A percentile compares a stretch with the other conserved stretches of the same genome.
Conservation (phyloP, 305 asterid genomes). For the Euphrasia arctica region DNA sequence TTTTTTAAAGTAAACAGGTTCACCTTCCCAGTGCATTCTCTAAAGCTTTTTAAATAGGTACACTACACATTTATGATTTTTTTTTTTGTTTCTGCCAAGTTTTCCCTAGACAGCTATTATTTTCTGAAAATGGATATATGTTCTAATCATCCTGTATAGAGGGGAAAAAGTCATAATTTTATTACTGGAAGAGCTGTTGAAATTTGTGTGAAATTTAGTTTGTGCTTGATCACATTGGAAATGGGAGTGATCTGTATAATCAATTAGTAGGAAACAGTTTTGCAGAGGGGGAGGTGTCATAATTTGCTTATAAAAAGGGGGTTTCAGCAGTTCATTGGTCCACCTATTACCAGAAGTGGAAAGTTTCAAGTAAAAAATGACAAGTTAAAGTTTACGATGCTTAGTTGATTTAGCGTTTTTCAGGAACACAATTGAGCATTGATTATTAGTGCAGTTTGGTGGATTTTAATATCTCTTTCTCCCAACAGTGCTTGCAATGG, state of each 20-base stretch:
- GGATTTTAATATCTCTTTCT: not conserved
- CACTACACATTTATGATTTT: not conserved
- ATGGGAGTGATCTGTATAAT: too few relatives aligned
- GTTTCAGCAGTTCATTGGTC: too few relatives aligned
- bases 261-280: too few relatives aligned
- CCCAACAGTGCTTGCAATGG: not conserved
- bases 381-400: too few relatives aligned
- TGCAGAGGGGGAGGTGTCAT: too few relatives aligned
- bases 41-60: not conserved
- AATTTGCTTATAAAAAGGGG: too few relatives aligned
- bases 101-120: not conserved
- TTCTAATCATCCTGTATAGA: not conserved
- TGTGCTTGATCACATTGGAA: not conserved
- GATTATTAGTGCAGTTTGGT: not conserved
- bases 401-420: not conserved
- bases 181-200: too few relatives aligned
- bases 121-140: constrained; percentile 13
- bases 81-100: not conserved
- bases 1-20: not conserved
- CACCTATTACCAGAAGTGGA: too few relatives aligned
- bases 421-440: too few relatives aligned
- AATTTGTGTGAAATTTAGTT: not conserved
- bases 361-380: too few relatives aligned
- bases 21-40: not conserved
- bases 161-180: too few relatives aligned